These are phyloP conservation scores for Syzygium oleosum DNA, from an alignment of 345 rosid species.

Conservation along the genomic window DNA sequence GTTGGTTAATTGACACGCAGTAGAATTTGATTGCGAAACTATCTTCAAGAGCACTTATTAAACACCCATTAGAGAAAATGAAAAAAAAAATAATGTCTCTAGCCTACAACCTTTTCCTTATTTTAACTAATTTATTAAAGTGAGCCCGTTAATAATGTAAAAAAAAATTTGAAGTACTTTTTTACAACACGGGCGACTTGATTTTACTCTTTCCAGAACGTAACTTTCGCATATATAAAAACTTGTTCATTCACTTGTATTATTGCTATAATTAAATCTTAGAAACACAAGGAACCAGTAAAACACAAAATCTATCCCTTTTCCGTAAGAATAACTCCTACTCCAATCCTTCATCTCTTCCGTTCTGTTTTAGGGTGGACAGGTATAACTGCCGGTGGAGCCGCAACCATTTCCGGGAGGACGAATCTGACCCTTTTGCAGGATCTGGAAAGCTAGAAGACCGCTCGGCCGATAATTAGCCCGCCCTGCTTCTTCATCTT, in stretches of 20 bases:
- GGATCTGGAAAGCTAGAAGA: neutral
- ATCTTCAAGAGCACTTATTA: neutral
- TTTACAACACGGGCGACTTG: neutral
- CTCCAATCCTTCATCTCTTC: neutral
- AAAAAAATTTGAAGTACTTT: neutral
- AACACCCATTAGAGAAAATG: neutral
- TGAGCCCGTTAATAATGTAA: neutral
- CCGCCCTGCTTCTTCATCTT: neutral
- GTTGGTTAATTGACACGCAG: neutral
- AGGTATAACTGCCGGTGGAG: neutral
- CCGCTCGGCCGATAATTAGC: neutral
- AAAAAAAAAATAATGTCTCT: neutral
- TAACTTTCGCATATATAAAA: neutral
- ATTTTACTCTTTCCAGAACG: neutral
- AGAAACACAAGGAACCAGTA: neutral
- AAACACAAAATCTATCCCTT: neutral
- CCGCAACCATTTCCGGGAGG: neutral
- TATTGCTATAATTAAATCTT: neutral
- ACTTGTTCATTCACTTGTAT: neutral
- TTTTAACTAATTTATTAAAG: neutral
- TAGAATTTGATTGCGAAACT: neutral
- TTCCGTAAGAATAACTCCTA: neutral
- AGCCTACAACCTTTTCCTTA: neutral
- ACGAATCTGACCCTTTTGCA: neutral
- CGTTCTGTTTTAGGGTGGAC: neutral